phyloP scores from a whole-genome alignment of 805 yeast species.

The Barnettozyma wickerhamii region DNA sequence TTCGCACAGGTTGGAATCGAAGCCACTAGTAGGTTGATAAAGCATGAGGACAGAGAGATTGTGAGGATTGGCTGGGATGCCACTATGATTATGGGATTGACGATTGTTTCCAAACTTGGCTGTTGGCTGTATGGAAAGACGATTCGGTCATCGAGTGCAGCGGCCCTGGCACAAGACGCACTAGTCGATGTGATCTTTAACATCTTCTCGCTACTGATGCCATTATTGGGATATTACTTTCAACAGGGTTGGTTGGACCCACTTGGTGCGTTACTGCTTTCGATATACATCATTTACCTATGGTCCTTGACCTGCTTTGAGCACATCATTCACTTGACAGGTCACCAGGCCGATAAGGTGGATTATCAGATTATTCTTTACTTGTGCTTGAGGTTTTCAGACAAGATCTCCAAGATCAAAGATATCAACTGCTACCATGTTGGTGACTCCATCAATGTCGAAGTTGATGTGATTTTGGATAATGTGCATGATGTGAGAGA shows the following conservation, averaged over 20 bases:
- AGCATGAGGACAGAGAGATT: constrained; percentile 31
- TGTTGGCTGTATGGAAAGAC: constrained; percentile 63
- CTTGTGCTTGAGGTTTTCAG: constrained; percentile 64
- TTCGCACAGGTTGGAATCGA: constrained; percentile 70
- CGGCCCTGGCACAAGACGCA: constrained; percentile 81
- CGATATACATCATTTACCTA: constrained; percentile 55
- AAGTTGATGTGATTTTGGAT: constrained; percentile 65
- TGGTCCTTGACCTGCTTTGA: constrained; percentile 67
- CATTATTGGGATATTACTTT: constrained; percentile 50
- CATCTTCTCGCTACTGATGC: constrained; percentile 65
- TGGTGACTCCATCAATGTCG: constrained; percentile 73
- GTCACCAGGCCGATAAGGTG: constrained; percentile 58
- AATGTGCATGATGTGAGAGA: constrained; percentile 52
- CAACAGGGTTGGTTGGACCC: constrained; percentile 72
- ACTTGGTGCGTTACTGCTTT: constrained; percentile 61
- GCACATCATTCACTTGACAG: constrained; percentile 71
- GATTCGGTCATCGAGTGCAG: constrained; percentile 61
- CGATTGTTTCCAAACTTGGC: constrained; percentile 54
- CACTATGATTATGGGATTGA: constrained; percentile 53
- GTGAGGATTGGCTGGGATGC: constrained; percentile 50
- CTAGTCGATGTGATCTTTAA: constrained; percentile 74
- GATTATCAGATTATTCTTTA: constrained; percentile 67
- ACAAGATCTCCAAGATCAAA: constrained; percentile 58
- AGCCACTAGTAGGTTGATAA: constrained; percentile 46
- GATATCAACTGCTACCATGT: constrained; percentile 70